Evolutionary conservation across 805 yeast genomes (phyloP).

Genomic region (Myxozyma lipomycoides): DNA sequence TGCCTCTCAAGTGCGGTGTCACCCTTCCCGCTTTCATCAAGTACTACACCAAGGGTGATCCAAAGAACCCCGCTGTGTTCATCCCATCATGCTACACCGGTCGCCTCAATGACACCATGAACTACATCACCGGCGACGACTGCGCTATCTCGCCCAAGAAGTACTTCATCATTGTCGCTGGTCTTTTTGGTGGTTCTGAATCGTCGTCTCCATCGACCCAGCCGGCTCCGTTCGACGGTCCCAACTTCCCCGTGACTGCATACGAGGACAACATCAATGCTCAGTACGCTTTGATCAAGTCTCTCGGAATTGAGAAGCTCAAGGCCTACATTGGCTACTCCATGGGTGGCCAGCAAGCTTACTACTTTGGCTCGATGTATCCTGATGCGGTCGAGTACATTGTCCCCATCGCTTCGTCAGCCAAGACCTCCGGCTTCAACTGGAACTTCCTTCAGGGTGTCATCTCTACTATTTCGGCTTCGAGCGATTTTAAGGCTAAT

Average conservation of each 20-base stretch:
- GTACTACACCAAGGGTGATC: conserved; percentile 28
- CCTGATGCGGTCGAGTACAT: conserved; percentile 25
- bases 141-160: conserved; percentile 22
- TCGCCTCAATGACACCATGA: conserved; percentile 21
- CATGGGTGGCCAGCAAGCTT: conserved; percentile 30
- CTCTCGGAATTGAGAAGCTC: conserved; percentile 24
- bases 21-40: conserved; percentile 24
- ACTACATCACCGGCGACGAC: conserved; percentile 23
- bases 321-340: conserved; percentile 27
- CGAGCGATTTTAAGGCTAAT: conserved; percentile 22
- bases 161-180: conserved; percentile 27
- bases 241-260: conserved; percentile 27
- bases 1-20: conserved; percentile 25
- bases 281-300: conserved; percentile 20
- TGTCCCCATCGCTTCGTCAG: conserved; percentile 27
- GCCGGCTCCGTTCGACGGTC: conserved; percentile 28
- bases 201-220: conserved; percentile 27
- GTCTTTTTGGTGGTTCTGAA: conserved; percentile 28
- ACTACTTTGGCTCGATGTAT: conserved; percentile 25
- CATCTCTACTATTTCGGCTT: conserved; percentile 20
- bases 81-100: conserved; percentile 29
- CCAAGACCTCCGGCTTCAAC: conserved; percentile 27
- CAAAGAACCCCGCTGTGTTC: conserved; percentile 27
- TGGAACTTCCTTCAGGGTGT: conserved; percentile 28
- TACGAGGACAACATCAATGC: conserved; percentile 28